Conservation (phyloP, 768 basidiomycete species). For the Crepidotus variabilis region DNA sequence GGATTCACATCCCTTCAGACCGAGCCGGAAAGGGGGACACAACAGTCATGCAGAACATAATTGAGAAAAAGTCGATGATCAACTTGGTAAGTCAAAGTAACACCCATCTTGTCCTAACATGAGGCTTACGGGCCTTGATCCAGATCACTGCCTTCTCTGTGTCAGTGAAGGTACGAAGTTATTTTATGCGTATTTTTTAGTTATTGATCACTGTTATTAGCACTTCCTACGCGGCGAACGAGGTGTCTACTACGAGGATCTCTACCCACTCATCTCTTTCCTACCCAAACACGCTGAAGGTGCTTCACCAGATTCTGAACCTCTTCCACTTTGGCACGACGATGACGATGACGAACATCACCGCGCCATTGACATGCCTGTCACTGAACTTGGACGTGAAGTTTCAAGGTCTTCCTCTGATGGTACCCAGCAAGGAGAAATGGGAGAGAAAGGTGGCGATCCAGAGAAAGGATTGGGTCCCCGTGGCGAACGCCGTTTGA, state of each 20-base stretch:
- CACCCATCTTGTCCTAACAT: not conserved
- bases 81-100: conserved; percentile 44
- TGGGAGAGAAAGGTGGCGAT: not conserved
- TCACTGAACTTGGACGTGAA: not conserved
- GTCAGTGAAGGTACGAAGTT: conserved; percentile 50
- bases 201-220: conserved; percentile 22
- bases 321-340: conserved; percentile 57
- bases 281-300: conserved; percentile 53
- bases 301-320: conserved; percentile 28
- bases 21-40: conserved; percentile 26
- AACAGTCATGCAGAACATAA: conserved; percentile 40
- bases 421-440: not conserved
- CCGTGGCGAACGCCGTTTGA: conserved; percentile 22
- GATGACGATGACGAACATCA: conserved; percentile 22
- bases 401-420: not conserved
- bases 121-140: not conserved
- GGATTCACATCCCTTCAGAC: conserved; percentile 51
- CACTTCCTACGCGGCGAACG: conserved; percentile 66
- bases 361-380: not conserved
- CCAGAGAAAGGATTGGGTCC: not conserved
- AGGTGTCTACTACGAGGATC: conserved; percentile 71
- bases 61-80: conserved; percentile 76
- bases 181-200: not conserved
- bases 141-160: conserved; percentile 69
- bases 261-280: conserved; percentile 66